A percentile compares a stretch with the other conserved stretches of the same genome.
Conservation (phyloP, 2,329 filamentous ascomycete genomes). For the Shiraia sp. region DNA sequence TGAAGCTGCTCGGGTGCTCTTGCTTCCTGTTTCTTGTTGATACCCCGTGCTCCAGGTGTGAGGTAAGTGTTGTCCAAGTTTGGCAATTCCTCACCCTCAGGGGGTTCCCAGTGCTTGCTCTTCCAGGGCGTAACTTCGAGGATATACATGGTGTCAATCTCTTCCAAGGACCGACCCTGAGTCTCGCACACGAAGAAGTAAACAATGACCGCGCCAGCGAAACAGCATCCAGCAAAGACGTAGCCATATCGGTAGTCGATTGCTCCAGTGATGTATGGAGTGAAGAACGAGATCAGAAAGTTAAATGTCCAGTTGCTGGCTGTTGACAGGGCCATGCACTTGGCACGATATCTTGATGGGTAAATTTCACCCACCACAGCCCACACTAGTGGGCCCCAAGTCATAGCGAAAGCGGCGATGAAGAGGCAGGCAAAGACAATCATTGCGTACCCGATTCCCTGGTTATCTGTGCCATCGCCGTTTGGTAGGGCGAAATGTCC, state of each 20-base stretch:
- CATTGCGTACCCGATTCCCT: constrained; percentile 60
- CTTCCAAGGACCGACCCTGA: constrained; percentile 73
- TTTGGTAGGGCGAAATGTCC: constrained; percentile 50
- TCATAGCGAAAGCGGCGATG: constrained; percentile 68
- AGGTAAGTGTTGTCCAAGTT: constrained; percentile 39
- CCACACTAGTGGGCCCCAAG: constrained; percentile 74
- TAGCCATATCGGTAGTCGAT: constrained; percentile 77
- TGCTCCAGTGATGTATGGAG: constrained; percentile 72
- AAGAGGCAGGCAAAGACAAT: constrained; percentile 72
- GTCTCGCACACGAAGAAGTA: constrained; percentile 80
- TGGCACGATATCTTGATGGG: constrained; percentile 57
- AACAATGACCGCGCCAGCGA: constrained; percentile 66
- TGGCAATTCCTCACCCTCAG: constrained; percentile 40
- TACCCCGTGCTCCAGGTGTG: constrained; percentile 39
- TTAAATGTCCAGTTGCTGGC: constrained; percentile 51
- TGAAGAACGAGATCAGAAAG: constrained; percentile 67
- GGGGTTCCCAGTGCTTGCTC: constrained; percentile 58
- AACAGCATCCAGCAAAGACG: constrained; percentile 73
- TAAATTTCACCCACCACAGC: constrained; percentile 69
- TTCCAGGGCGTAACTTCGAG: constrained; percentile 66
- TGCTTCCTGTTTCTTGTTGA: constrained; percentile 40
- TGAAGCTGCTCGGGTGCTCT: constrained; percentile 26
- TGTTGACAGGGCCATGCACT: constrained; percentile 51
- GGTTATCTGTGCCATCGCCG: constrained; percentile 36
- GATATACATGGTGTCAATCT: constrained; percentile 75